These are phyloP conservation scores for Leersia perrieri DNA, from an alignment of 176 grass and related monocot species.

Conservation along the genomic window DNA sequence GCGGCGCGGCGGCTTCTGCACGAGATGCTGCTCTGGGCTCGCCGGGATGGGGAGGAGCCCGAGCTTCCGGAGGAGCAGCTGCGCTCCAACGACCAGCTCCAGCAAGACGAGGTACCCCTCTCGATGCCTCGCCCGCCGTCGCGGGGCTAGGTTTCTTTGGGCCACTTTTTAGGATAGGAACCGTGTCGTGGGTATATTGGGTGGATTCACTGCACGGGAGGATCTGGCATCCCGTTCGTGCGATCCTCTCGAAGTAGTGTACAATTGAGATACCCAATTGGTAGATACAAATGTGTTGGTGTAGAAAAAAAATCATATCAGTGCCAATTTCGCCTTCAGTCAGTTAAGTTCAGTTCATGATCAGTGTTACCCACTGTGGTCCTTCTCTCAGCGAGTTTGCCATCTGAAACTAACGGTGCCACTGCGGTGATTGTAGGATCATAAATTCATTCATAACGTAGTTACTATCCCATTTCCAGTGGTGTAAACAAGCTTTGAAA, in stretches of 20 bases:
- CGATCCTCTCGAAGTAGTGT: no score
- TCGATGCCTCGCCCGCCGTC: no score
- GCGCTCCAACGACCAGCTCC: conserved; percentile 34
- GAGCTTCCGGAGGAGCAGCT: conserved; percentile 33
- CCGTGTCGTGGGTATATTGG: no score
- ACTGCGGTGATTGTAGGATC: neutral
- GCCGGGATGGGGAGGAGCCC: conserved; percentile 17
- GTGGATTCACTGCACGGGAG: no score
- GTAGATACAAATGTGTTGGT: no score
- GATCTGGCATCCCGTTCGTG: no score
- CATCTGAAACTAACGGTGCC: neutral
- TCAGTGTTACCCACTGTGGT: neutral
- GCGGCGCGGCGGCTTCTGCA: no score
- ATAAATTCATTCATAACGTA: no score
- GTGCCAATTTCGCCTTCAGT: neutral
- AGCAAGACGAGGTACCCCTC: conserved; percentile 34
- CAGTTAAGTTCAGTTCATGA: neutral
- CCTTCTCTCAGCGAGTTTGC: neutral
- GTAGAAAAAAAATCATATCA: neutral
- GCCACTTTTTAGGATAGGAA: neutral
- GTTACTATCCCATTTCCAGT: no score
- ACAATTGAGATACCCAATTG: no score
- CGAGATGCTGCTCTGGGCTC: neutral
- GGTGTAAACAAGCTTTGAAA: no score
- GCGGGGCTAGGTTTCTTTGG: neutral